A percentile compares a stretch with the other conserved stretches of the same genome.
phyloP scores from a whole-genome alignment of 352 stramenopile genomes.

The Saprolegnia parasitica region DNA sequence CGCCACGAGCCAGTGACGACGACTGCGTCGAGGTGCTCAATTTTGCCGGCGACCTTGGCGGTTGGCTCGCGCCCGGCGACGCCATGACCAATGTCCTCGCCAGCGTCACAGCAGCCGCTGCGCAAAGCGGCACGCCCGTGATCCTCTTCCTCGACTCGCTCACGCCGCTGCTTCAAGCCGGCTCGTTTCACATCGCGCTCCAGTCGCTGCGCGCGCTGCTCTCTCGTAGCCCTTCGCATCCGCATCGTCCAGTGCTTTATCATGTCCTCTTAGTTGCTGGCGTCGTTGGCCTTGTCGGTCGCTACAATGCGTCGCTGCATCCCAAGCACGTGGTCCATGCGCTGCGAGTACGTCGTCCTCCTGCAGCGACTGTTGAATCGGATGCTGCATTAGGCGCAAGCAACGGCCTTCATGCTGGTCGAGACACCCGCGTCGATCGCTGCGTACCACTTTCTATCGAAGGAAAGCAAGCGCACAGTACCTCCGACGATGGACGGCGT shows the following conservation, averaged over 20 bases:
- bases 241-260: background rate
- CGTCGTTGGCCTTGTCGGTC: background rate
- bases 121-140: slow-evolving; percentile 34
- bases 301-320: slow-evolving; percentile 19
- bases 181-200: slow-evolving; percentile 41
- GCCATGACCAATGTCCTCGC: background rate
- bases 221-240: slow-evolving; percentile 17
- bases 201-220: slow-evolving; percentile 42
- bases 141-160: slow-evolving; percentile 64
- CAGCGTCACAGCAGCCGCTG: background rate
- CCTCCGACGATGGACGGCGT: slow-evolving; percentile 54
- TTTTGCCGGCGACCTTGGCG: slow-evolving; percentile 12
- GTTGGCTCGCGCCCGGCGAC: slow-evolving; percentile 1
- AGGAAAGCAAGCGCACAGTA: slow-evolving; percentile 55
- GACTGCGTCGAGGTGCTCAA: background rate
- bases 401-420: slow-evolving; percentile 48
- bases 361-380: too few relatives aligned
- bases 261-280: background rate
- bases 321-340: background rate
- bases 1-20: background rate
- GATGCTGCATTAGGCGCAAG: too few relatives aligned
- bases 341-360: slow-evolving; percentile 4
- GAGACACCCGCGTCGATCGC: slow-evolving; percentile 53
- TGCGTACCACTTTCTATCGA: slow-evolving; percentile 53
- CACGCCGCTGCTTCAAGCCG: slow-evolving; percentile 52